Base-by-base conservation (phyloP, 2,329 filamentous ascomycete species). In the Aspergillus alliaceus region DNA sequence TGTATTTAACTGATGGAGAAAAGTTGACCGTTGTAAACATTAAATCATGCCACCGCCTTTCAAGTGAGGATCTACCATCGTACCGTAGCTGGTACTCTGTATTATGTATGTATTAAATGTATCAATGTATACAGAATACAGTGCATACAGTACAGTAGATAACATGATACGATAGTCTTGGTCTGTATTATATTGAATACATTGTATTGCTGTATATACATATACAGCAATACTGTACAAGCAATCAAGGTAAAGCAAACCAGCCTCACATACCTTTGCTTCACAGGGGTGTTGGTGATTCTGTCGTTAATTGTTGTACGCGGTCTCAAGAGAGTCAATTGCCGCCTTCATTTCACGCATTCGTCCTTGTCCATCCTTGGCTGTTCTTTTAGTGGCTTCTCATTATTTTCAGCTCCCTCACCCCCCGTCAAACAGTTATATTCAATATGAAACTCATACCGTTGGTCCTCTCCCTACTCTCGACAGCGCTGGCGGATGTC, bases 401-500 rank as follows among this genome's bases (percentile, higher is more conserved):
- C 29, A 2, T 32, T n/a, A 22, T 20, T 8, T n/a, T 40, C 20
- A 24, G 4, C n/a, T 8, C 9, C 35, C 32, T 20, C 24, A 11
- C n/a, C n/a, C n/a, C 5, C 37, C 22, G 18, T 48, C 44, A 15
- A 31, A 31, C 18, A 12, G 20, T 24, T 15, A 25, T 47, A 48
- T 50, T 50, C 68, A 71, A 32, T 25, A 75, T 74, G 71, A 63
- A 61, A 56, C 37, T 72, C 53, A 52, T 58, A 32, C 64, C 72
- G 40, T 63, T 72, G 50, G 57, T 75, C 35, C 65, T 74, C 22
- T 64, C 75, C 27, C 64, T 82, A 37, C 66, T 75, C 47, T 70
- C 76, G n/a, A 66, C 74, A 57, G 78, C 74, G 25, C 66, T 78
- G 57, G 84, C 83, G 54, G 82, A 82, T 64, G 75, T 86, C 60